Base-by-base conservation (phyloP, 2,329 filamentous ascomycete genomes). In the Alternaria longipes region DNA sequence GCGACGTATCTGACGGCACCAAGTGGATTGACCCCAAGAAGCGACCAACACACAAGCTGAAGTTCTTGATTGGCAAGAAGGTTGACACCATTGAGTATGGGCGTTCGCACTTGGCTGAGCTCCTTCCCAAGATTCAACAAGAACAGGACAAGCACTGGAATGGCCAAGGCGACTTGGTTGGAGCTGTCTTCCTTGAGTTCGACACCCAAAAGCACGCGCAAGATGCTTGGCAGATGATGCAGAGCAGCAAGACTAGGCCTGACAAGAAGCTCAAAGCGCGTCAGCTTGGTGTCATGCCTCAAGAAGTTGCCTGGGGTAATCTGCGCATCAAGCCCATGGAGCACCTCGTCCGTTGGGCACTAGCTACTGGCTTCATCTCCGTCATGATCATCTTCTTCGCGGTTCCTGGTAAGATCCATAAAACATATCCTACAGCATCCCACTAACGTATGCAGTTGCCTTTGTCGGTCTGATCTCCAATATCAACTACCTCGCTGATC, bases 131-230 rank as follows among this genome's bases (percentile, higher is more conserved):
- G 64, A 89, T 92, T 42, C 85, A 90, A 42, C 81, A 84, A 20
- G 85, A 89, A 44, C 92, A 95, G 77, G 84, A 84, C 54, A 83
- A 85, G 56, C 91, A 92, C 73, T 87, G 85, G 56, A 83, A 85
- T 14, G 90, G 91, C 53, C 85, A 91, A 40, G 87, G 85, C 46
- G 85, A 89, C 54, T 86, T 90, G 54, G 83, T 93, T 7, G 87
- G 90, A 1, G 90, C 91, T 18, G 91, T 95, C 6, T 98, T 99
- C 74, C 87, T 98, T 61, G 92, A 97, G 74, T 99, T 97, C 72
- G 85, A 87, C 60, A 88, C 85, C 5, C 94, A 97, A 78, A 87
- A 89, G 58, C 90, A 91, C 60, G 95, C 95, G 8, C 93, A 98
- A 78, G 86, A 88, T 53, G 94, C 94, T 18, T 93, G 88, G 79